Percentiles rank a stretch among this genome's conserved stretches.
Evolutionary conservation across 169 alveolate genomes (phyloP).

Genomic region (Besnoitia besnoiti): DNA sequence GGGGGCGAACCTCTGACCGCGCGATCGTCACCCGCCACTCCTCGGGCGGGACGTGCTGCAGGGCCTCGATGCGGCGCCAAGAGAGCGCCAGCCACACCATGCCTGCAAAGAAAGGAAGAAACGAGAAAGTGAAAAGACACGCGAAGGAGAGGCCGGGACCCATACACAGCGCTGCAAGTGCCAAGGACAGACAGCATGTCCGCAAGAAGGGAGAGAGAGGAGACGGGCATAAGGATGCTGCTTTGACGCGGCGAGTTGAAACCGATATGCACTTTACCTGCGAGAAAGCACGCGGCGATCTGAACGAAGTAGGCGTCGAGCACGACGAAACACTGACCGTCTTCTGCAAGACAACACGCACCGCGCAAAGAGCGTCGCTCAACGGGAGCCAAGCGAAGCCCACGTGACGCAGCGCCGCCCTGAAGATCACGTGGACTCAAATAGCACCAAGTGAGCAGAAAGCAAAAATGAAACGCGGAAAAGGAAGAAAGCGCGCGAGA

Average conservation of each 20-base stretch:
- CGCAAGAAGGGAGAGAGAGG: background rate
- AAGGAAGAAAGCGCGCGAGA: background rate
- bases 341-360: too few species aligned
- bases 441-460: too few species aligned
- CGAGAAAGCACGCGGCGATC: constrained; percentile 4
- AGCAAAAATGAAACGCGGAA: background rate
- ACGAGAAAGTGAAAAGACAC: too few species aligned
- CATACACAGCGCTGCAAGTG: too few species aligned
- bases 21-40: constrained; percentile 12
- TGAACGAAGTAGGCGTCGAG: constrained; percentile 47
- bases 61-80: constrained; percentile 21
- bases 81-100: background rate
- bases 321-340: constrained; percentile 8
- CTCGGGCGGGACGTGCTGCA: constrained; percentile 3
- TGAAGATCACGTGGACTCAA: background rate
- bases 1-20: too few species aligned
- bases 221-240: background rate
- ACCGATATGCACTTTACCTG: constrained; percentile 26
- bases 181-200: background rate
- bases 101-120: constrained; percentile 3
- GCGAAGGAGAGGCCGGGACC: too few species aligned
- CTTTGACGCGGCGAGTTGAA: too few species aligned
- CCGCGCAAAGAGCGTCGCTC: background rate
- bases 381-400: background rate
- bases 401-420: background rate